phyloP scores from a whole-genome alignment of 1,284 basidiomycete species.

The Malassezia sp. region DNA sequence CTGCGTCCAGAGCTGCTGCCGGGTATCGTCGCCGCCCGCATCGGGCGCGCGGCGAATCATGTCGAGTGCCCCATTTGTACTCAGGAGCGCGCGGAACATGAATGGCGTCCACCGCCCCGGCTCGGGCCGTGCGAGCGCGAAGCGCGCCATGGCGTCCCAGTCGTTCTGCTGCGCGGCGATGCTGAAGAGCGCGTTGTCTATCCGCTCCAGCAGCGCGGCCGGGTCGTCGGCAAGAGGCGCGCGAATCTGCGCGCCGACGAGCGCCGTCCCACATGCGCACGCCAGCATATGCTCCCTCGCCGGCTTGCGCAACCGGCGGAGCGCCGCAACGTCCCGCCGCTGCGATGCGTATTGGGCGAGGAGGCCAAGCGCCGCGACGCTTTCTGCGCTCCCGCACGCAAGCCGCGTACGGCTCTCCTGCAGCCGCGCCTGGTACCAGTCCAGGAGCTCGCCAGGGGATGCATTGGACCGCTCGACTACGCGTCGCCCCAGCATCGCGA shows the following conservation, averaged over 20 bases:
- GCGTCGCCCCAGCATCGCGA: too few species aligned
- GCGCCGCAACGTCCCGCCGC: slow-evolving; percentile 4
- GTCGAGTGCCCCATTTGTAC: slow-evolving; percentile 1
- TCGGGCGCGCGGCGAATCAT: not conserved
- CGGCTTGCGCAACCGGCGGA: slow-evolving; percentile 1
- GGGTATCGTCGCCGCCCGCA: not conserved
- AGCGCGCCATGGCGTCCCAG: slow-evolving; percentile 6
- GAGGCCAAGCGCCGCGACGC: not conserved
- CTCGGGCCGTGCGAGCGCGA: not conserved
- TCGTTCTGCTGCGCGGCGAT: slow-evolving; percentile 8
- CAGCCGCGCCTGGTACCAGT: slow-evolving; percentile 11
- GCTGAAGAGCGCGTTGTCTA: slow-evolving; percentile 10
- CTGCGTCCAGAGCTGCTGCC: slow-evolving; percentile 1
- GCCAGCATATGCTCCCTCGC: too few species aligned
- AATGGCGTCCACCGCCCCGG: slow-evolving; percentile 4
- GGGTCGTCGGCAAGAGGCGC: not conserved
- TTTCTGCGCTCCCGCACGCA: slow-evolving; percentile 4
- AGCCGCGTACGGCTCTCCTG: slow-evolving; percentile 13
- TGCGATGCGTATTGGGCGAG: slow-evolving; percentile 5
- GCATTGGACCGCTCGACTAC: too few species aligned
- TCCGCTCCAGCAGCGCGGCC: not conserved
- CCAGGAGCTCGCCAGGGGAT: not conserved
- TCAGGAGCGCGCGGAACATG: slow-evolving; percentile 14
- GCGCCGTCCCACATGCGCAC: not conserved
- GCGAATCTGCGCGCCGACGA: not conserved